Percentiles rank a stretch among this genome's conserved stretches.
phyloP scores from a whole-genome alignment of 129 eudicot genomes.

The Mikania micrantha region DNA sequence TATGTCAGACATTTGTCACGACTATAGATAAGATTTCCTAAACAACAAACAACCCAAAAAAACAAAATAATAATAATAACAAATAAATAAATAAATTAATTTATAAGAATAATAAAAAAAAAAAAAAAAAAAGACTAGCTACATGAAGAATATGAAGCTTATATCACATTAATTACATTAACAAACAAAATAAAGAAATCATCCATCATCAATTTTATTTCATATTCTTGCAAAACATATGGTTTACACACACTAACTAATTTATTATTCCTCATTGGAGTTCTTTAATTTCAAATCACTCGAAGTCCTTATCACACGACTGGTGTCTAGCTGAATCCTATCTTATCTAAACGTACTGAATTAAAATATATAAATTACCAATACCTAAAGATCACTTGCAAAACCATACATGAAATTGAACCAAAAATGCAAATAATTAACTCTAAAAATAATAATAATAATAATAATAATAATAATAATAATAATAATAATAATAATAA shows the following conservation, averaged over 20 bases:
- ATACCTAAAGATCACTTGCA: constrained; percentile 23
- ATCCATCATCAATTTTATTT: constrained; percentile 10
- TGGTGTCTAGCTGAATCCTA: constrained; percentile 19
- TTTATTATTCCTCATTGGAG: constrained; percentile 9
- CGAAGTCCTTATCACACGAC: constrained; percentile 17
- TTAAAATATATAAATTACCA: constrained; percentile 5
- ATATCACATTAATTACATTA: neutral
- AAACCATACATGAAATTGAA: constrained; percentile 13
- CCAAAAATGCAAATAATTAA: constrained; percentile 14
- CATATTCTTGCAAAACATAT: constrained; percentile 20
- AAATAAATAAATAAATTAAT: too few species aligned
- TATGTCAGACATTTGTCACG: neutral
- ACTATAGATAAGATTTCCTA: too few species aligned
- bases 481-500: neutral
- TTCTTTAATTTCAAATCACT: constrained; percentile 23
- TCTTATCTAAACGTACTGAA: constrained; percentile 11
- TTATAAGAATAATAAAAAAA: neutral
- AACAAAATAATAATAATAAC: too few species aligned
- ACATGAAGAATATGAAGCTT: neutral
- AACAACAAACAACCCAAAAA: too few species aligned
- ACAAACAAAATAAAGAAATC: neutral
- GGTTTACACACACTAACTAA: constrained; percentile 29
- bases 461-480: neutral
- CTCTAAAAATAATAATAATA: neutral
- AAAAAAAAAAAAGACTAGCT: neutral